phyloP scores from a whole-genome alignment of 495 filamentous ascomycete species.

The Pseudomonodictys pantanalensis region DNA sequence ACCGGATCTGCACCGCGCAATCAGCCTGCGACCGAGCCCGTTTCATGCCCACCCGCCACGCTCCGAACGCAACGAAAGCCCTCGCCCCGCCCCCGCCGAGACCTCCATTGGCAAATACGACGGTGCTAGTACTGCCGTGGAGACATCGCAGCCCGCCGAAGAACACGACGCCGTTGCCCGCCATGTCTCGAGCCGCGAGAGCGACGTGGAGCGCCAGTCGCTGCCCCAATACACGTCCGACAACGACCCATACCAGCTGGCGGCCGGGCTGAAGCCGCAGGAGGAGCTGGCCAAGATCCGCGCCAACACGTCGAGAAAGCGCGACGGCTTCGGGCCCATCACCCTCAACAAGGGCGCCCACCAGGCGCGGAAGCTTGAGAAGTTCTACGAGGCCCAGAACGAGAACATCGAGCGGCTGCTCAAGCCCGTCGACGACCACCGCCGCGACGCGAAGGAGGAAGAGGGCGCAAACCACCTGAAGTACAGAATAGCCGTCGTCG shows the following conservation, averaged over 20 bases:
- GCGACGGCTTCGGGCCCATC: conserved; percentile 51
- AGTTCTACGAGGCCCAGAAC: conserved; percentile 90
- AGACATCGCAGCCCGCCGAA: conserved; percentile 39
- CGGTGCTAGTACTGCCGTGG: conserved; percentile 46
- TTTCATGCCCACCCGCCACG: conserved; percentile 42
- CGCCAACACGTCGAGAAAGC: conserved; percentile 79
- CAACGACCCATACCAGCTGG: conserved; percentile 80
- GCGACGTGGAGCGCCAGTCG: conserved; percentile 60
- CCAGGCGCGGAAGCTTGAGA: conserved; percentile 64
- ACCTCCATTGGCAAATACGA: not conserved
- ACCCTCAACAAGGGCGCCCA: conserved; percentile 41
- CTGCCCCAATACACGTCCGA: conserved; percentile 57
- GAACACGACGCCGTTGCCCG: conserved; percentile 49
- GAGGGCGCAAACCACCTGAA: conserved; percentile 77
- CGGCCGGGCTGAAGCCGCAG: conserved; percentile 71
- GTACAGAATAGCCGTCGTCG: conserved; percentile 84
- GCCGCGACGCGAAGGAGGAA: conserved; percentile 73
- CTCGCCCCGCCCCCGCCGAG: conserved; percentile 15
- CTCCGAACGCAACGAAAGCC: conserved; percentile 28
- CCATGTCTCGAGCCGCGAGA: conserved; percentile 36
- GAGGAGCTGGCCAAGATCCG: conserved; percentile 76
- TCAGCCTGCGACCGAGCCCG: conserved; percentile 40
- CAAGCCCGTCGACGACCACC: conserved; percentile 89
- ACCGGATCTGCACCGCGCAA: conserved; percentile 42
- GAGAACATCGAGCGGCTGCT: conserved; percentile 88